Evolutionary conservation across 2,329 filamentous ascomycete genomes (phyloP).

Genomic region (Fusarium xyrophilum): DNA sequence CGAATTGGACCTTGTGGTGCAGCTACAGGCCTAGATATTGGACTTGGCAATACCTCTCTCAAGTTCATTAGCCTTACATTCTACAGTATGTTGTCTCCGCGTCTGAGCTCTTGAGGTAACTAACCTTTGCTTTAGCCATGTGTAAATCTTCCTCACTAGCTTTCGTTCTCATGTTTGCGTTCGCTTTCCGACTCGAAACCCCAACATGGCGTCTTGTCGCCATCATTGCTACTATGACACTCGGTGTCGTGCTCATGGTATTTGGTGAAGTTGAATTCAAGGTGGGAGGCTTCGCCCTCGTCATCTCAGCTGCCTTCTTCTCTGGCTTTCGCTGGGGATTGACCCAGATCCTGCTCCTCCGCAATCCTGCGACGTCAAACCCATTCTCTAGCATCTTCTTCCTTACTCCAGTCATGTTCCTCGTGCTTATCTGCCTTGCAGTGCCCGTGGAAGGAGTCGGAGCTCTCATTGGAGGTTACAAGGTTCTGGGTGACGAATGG

Average conservation of each 20-base stretch:
- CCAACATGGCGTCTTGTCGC: constrained; percentile 84
- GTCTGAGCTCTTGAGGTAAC: not conserved
- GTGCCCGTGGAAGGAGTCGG: constrained; percentile 83
- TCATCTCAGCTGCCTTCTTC: constrained; percentile 93
- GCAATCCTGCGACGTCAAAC: constrained; percentile 93
- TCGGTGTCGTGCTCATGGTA: constrained; percentile 97
- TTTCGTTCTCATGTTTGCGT: constrained; percentile 94
- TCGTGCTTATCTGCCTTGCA: constrained; percentile 79
- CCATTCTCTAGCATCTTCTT: constrained; percentile 98
- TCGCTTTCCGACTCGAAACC: constrained; percentile 87
- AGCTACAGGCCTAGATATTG: constrained; percentile 94
- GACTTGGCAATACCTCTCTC: constrained; percentile 91
- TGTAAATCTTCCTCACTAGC: constrained; percentile 97
- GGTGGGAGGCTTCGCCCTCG: constrained; percentile 83
- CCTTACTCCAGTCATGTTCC: constrained; percentile 96
- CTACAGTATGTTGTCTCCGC: constrained; percentile 68
- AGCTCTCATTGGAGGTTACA: constrained; percentile 71
- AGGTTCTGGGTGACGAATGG: constrained; percentile 68
- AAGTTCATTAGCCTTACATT: constrained; percentile 97
- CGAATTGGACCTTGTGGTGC: constrained; percentile 90
- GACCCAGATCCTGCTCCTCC: constrained; percentile 93
- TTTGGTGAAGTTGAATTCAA: constrained; percentile 93
- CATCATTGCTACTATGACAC: constrained; percentile 91
- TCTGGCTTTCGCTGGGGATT: constrained; percentile 97
- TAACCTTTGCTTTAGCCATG: constrained; percentile 68